A percentile compares a stretch with the other conserved stretches of the same genome.
Conservation (phyloP, 2,329 filamentous ascomycete species). For the Colletotrichum paranaense region DNA sequence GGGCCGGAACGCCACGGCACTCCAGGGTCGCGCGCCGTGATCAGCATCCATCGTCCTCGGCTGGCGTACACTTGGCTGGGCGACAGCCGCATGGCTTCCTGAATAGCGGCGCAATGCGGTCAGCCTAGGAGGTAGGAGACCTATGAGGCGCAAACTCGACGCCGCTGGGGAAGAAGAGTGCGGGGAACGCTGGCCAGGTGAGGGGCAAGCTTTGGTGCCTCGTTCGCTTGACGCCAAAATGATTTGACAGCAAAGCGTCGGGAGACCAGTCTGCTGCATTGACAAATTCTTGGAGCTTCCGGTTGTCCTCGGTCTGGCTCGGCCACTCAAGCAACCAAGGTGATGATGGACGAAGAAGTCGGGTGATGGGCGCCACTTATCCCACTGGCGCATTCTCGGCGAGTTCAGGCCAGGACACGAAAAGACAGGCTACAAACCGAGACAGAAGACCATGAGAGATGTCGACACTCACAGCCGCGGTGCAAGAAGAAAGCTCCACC, state of each 20-base stretch:
- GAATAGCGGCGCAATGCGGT: conserved; percentile 24
- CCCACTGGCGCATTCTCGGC: conserved; percentile 12
- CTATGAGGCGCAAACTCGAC: conserved; percentile 19
- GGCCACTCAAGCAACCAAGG: neutral
- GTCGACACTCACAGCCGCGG: neutral
- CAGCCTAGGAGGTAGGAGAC: conserved; percentile 16
- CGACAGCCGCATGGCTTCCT: conserved; percentile 18
- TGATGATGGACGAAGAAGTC: neutral
- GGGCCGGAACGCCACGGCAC: conserved; percentile 14
- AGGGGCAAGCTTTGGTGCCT: conserved; percentile 24
- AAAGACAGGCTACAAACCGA: conserved; percentile 1
- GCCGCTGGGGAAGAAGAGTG: conserved; percentile 8
- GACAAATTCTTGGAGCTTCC: conserved; percentile 1
- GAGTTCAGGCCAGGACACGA: neutral
- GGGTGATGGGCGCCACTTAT: conserved; percentile 3
- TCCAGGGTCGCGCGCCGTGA: conserved; percentile 27
- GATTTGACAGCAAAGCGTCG: neutral
- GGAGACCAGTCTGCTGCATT: neutral
- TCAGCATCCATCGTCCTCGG: conserved; percentile 27
- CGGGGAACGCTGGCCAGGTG: conserved; percentile 28
- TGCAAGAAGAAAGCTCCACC: neutral
- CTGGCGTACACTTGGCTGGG: conserved; percentile 19
- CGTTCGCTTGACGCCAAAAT: conserved; percentile 2
- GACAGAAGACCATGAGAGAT: neutral
- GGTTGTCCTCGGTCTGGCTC: conserved; percentile 2